These are phyloP conservation scores for Eutrema japonicum DNA, from an alignment of 345 rosid species.

Conservation along the genomic window DNA sequence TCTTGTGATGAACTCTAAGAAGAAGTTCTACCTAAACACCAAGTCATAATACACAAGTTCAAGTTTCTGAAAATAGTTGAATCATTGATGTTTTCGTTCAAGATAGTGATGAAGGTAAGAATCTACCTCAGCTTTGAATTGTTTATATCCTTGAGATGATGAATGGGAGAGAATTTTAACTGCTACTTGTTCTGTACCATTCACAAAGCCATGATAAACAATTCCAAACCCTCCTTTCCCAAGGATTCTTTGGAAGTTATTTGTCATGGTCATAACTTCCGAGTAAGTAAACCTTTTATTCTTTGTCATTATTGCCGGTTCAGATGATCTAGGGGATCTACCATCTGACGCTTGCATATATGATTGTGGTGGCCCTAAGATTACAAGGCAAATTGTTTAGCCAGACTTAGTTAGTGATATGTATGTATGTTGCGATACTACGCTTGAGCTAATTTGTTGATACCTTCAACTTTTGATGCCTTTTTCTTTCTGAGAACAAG, in stretches of 20 bases:
- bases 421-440: background rate
- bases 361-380: background rate
- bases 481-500: conserved; percentile 26
- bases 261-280: conserved; percentile 44
- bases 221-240: conserved; percentile 55
- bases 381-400: background rate
- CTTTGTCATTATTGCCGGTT: conserved; percentile 18
- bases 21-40: conserved; percentile 50
- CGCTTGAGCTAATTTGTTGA: background rate
- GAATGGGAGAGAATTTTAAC: conserved; percentile 44
- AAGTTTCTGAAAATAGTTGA: background rate
- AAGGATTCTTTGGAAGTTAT: conserved; percentile 41
- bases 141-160: conserved; percentile 40
- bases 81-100: background rate
- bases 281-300: conserved; percentile 24
- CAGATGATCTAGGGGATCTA: conserved; percentile 5
- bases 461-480: conserved; percentile 9
- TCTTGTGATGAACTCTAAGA: conserved; percentile 55
- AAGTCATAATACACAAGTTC: background rate
- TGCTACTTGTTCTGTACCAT: conserved; percentile 39
- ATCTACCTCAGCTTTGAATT: conserved; percentile 46
- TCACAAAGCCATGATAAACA: conserved; percentile 43
- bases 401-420: background rate
- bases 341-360: background rate
- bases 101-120: background rate